A percentile compares a stretch with the other conserved stretches of the same genome.
These are phyloP conservation scores for Fraxinus sp. DNA, from an alignment of 305 asterid genomes.

Conservation along the genomic window DNA sequence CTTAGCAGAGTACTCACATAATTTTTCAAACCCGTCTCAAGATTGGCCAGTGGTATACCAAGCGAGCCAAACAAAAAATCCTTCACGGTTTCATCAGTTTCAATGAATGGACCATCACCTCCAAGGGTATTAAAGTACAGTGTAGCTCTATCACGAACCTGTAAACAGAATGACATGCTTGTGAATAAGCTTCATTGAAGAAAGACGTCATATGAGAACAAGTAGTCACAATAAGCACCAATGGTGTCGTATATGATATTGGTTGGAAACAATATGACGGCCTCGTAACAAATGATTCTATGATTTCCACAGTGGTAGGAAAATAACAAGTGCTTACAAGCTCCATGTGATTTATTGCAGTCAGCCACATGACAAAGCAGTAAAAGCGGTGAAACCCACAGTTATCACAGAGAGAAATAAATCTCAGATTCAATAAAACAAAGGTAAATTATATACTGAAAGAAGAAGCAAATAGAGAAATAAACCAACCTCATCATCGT, in stretches of 20 bases:
- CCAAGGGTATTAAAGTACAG: constrained; percentile 86
- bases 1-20: constrained; percentile 50
- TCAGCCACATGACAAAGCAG: not conserved
- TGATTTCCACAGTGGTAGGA: not conserved
- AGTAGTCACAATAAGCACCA: constrained; percentile 12
- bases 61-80: constrained; percentile 85
- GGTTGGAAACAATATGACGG: not conserved
- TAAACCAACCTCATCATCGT: constrained; percentile 81
- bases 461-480: not conserved
- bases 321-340: not conserved
- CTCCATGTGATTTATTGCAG: not conserved
- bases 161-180: constrained; percentile 23
- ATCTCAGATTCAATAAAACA: not conserved
- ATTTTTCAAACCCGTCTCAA: constrained; percentile 83
- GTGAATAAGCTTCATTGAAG: constrained; percentile 21
- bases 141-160: constrained; percentile 98
- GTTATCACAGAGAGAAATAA: not conserved
- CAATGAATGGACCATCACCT: constrained; percentile 81
- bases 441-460: not conserved
- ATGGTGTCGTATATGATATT: not conserved
- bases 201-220: not conserved
- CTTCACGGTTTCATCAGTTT: constrained; percentile 76
- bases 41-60: constrained; percentile 68
- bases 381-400: not conserved
- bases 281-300: constrained; percentile 1